A percentile compares a stretch with the other conserved stretches of the same genome.
phyloP scores from a whole-genome alignment of 805 yeast species.

The Yarrowia deformans region DNA sequence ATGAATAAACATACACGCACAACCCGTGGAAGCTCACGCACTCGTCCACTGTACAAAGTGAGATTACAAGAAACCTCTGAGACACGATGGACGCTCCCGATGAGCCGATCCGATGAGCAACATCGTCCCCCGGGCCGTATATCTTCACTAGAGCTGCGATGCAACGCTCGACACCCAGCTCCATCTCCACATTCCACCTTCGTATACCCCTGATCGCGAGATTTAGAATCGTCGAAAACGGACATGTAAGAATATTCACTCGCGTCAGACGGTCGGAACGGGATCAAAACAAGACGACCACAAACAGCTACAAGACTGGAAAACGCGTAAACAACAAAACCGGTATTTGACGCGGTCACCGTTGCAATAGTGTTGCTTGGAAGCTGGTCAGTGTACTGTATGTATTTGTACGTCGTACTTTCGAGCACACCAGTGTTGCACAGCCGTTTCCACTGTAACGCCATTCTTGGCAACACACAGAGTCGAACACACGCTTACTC shows the following conservation, averaged over 20 bases:
- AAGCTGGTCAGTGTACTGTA: too few relatives aligned
- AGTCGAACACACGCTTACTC: background rate
- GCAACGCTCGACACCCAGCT: background rate
- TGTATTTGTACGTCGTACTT: too few relatives aligned
- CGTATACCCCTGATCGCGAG: background rate
- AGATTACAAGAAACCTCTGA: background rate
- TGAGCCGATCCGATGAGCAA: background rate
- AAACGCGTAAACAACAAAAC: constrained; percentile 3
- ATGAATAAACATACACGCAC: background rate
- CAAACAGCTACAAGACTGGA: background rate
- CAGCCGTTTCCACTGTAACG: too few relatives aligned
- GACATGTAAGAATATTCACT: background rate
- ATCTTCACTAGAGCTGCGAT: too few relatives aligned
- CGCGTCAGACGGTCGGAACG: background rate
- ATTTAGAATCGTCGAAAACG: background rate
- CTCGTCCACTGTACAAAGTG: too few relatives aligned
- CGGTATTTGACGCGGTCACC: background rate
- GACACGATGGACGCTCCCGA: constrained; percentile 7
- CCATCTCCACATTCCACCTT: background rate
- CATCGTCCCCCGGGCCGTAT: too few relatives aligned
- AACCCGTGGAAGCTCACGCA: background rate
- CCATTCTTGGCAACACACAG: background rate
- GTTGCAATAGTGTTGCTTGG: background rate
- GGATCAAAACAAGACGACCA: background rate
- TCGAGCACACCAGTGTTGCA: too few relatives aligned